Base-by-base conservation (phyloP, 345 rosid genomes). In the Raphanus sativus region DNA sequence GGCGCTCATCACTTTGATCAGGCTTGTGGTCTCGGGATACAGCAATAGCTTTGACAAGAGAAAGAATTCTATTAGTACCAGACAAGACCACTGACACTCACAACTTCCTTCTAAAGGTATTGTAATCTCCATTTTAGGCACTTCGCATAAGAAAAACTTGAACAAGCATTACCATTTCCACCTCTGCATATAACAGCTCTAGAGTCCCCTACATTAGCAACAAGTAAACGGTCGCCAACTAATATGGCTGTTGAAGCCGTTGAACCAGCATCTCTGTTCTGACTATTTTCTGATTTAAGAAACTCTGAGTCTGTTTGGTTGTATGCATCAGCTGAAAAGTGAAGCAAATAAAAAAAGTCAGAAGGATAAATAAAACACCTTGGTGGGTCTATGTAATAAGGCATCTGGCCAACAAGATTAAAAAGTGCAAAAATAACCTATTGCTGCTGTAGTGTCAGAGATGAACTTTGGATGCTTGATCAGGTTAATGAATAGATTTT, bases 21-120 rank as follows among this genome's bases (percentile, higher is more conserved):
- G 99, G 99, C 83, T 91, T 95, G 86, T 95, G 99, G 81, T 95
- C 99, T 69, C 98, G 90, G 67, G 99, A 95, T 63, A 89, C 97
- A 77, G 99, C 99, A 81, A 95, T 79, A 79, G 98, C 99, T 95
- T 84, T 16, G 40, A 71, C 58, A 33, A 81, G 4, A 28, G 2
- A 28, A 2, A 28, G 30, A 28, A 28, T 28, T 28, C 3, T 28
- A 28, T 28, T 28, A 28, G 30, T 28, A 28, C 3, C 30, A 4
- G 30, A 28, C 30, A 28, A 28, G 30, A 28, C 30, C 30, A 28
- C 30, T 28, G 30, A 28, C 30, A 28, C 30, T 28, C 30, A 2
- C 30, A 28, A 28, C 30, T 28, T 28, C 30, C 30, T 28, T 38
- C 45, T 38, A 63, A 52, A 32, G 3, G 16, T 62, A 33, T 10